Base-by-base conservation (phyloP, 306 rosid species). In the Sicyos baderoa region DNA sequence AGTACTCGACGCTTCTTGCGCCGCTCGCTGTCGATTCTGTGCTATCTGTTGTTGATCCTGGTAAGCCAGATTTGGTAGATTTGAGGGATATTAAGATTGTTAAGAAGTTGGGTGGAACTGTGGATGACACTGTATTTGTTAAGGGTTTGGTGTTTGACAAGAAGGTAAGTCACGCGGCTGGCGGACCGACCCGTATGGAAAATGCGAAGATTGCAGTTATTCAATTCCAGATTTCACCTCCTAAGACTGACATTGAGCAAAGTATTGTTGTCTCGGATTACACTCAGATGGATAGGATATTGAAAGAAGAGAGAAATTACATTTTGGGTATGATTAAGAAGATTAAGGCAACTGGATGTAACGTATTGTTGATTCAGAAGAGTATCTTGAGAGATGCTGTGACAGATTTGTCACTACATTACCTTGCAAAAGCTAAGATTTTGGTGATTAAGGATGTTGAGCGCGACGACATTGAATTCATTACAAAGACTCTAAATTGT, bases 161-260 rank as follows among this genome's bases (percentile, higher is more conserved):
- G 86, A 93, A 90, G 82, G 91, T 80, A 1, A 93, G 99, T n/a
- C 97, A 90, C 47, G 97, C 99, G 0, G 88, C 99, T 0, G 99
- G 99, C 3, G 99, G 99, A n/a, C 95, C 95, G 0, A 88, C 91
- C 0, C 81, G 99, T 10, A 85, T 88, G 90, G 99, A 93, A 77
- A 87, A 87, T 55, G 97, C 99, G 0, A 90, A 88, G 77, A 90
- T 93, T 63, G 99, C 95, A 1, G 99, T 93, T 55, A 93, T 93
- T 61, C 99, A 93, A 78, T 93, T 93, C 71, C 99, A 93, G 90
- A 93, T 93, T 81, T 93, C 99, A 0, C 97, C 99, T 0, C 99
- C 97, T 0, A 93, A 93, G 13, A 93, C 99, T 0, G 99, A 93
- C 40, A 93, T 93, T 4, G 99, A 93, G 54, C 99, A 93, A 84